Evolutionary conservation across 331 rosid genomes (phyloP).

Genomic region (Prunus yedoensis): DNA sequence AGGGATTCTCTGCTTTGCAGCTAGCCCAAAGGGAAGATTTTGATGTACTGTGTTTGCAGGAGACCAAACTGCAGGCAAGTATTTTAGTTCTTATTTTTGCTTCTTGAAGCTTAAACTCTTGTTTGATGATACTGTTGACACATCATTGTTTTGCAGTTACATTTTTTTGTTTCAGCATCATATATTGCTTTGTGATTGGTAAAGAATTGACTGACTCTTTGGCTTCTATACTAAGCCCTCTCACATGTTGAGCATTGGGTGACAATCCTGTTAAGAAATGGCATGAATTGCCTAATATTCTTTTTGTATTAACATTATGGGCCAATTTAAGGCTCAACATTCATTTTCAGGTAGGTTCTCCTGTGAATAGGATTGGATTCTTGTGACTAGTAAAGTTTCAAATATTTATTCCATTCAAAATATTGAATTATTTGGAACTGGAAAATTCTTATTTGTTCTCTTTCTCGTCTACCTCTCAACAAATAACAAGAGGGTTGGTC

Average conservation of each 20-base stretch:
- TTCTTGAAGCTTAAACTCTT: neutral
- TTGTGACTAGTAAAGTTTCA: neutral
- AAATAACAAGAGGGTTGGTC: too few relatives aligned
- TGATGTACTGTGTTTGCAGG: constrained; percentile 92
- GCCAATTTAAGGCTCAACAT: neutral
- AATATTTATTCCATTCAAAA: neutral
- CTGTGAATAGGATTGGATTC: neutral
- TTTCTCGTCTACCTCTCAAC: too few relatives aligned
- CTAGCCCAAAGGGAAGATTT: constrained; percentile 85
- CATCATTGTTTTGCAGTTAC: neutral
- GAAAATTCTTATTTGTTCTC: neutral
- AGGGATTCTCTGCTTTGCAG: constrained; percentile 73
- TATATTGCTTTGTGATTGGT: neutral
- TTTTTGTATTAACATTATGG: neutral
- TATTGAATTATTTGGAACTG: neutral
- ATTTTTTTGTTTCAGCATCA: neutral
- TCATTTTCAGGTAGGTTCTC: neutral
- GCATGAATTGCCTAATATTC: neutral
- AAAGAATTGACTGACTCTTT: neutral
- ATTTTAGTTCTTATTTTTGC: constrained; percentile 2
- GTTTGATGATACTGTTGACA: neutral
- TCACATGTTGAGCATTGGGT: neutral
- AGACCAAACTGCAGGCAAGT: constrained; percentile 89
- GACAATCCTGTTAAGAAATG: neutral
- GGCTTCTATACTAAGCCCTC: neutral